These are phyloP conservation scores for Fraxinus paxiana DNA, from an alignment of 305 asterid genomes.

Conservation along the genomic window DNA sequence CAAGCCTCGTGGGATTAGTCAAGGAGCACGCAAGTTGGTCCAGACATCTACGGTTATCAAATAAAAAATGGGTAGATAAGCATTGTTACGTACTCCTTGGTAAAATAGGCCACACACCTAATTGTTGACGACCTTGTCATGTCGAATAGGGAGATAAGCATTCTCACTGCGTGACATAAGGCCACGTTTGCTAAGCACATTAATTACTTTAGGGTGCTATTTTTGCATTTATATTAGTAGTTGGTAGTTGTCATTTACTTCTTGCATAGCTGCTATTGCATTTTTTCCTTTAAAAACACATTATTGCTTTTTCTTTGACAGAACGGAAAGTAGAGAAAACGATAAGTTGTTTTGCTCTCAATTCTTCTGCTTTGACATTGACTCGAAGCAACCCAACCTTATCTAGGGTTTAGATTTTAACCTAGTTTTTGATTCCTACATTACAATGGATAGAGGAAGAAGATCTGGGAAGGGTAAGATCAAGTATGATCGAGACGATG, in stretches of 20 bases:
- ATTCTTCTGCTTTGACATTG: not conserved
- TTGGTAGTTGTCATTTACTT: not conserved
- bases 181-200: not conserved
- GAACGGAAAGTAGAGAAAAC: not conserved
- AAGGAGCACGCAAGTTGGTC: too few species aligned
- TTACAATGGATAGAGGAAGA: not conserved
- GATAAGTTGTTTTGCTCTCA: not conserved
- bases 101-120: not conserved
- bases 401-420: not conserved
- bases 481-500: not conserved
- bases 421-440: not conserved
- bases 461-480: not conserved
- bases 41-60: too few species aligned
- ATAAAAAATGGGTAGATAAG: not conserved
- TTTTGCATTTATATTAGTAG: not conserved
- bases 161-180: not conserved
- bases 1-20: too few species aligned
- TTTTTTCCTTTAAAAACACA: not conserved
- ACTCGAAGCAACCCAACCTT: not conserved
- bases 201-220: not conserved
- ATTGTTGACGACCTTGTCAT: not conserved
- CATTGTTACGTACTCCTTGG: not conserved
- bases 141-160: not conserved
- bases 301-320: not conserved
- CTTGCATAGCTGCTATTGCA: not conserved